Evolutionary conservation across 768 basidiomycete genomes (phyloP).

Genomic region (Ramaria sp.): DNA sequence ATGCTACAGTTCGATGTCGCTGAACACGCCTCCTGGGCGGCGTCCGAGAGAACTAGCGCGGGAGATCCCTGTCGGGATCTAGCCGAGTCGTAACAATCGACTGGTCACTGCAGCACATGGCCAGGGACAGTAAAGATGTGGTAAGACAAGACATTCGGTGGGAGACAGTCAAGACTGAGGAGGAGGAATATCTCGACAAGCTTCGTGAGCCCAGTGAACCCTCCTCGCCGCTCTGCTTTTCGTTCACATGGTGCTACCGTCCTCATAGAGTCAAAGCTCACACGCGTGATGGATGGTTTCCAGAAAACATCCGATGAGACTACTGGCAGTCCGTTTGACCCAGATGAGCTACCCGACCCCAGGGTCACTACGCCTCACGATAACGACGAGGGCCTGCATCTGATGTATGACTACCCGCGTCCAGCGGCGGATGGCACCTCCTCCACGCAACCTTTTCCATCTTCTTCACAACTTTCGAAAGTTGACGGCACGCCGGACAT

Average conservation of each 20-base stretch:
- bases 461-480: not conserved
- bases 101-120: not conserved
- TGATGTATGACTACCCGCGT: not conserved
- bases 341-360: not conserved
- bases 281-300: not conserved
- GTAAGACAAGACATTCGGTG: not conserved
- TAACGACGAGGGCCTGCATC: constrained; percentile 5
- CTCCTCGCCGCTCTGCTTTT: not conserved
- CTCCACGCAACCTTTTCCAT: not conserved
- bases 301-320: not conserved
- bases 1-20: too few relatives aligned
- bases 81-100: too few relatives aligned
- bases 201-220: constrained; percentile 2
- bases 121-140: not conserved
- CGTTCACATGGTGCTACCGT: not conserved
- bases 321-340: not conserved
- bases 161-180: constrained; percentile 8
- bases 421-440: not conserved
- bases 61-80: too few relatives aligned
- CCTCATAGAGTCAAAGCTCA: constrained; percentile 2
- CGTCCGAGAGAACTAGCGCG: too few relatives aligned
- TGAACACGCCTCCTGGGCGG: too few relatives aligned
- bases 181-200: constrained; percentile 8
- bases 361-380: not conserved
- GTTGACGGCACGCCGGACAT: not conserved